Base-by-base conservation (phyloP, 495 filamentous ascomycete genomes). In the Talaromyces proteolyticus region DNA sequence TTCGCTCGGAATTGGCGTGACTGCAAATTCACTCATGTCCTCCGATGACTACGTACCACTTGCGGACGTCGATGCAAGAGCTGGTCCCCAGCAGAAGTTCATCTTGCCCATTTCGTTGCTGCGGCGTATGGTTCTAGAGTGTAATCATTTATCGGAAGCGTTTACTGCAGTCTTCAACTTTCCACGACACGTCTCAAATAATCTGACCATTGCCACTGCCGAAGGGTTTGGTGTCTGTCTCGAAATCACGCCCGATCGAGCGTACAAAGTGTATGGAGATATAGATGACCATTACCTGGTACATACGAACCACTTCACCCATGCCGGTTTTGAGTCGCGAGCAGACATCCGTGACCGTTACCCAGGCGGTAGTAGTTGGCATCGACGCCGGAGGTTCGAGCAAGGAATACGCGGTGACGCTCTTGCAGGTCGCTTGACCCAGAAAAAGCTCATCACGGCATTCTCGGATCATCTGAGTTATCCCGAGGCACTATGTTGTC, bases 391-490 rank as follows among this genome's bases (percentile, higher is more conserved):
- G 29, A 36, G 29, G 14, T 36, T 36, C 29, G 29, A 36, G 29
- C 29, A 36, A 36, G 29, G 29, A 7, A 14, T 36, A 36, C 29
- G 29, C 14, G 14, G 14, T 14, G 29, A 36, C 29, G 29, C 29
- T 36, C 29, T 36, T 36, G 29, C 29, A 50, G 54, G 14, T 8
- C 22, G 21, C 18, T 57, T 21, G 34, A 34, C 12, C 49, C 19
- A 18, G 53, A 63, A 2, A 49, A 53, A 14, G 49, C 62, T 34
- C n/a, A 50, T 52, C 21, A 23, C 5, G 12, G 59, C 57, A 17
- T 60, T 64, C 26, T 56, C 54, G 19, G 61, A 64, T 26, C 61
- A 64, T 49, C 36, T 58, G 8, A 44, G 53, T 20, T 60, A 57
- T 52, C 59, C 61, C 11, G 51, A 64, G 40, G 53, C 47, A 19